A percentile compares a stretch with the other conserved stretches of the same genome.
phyloP scores from a whole-genome alignment of 768 basidiomycete genomes.

The Russula vinacea region DNA sequence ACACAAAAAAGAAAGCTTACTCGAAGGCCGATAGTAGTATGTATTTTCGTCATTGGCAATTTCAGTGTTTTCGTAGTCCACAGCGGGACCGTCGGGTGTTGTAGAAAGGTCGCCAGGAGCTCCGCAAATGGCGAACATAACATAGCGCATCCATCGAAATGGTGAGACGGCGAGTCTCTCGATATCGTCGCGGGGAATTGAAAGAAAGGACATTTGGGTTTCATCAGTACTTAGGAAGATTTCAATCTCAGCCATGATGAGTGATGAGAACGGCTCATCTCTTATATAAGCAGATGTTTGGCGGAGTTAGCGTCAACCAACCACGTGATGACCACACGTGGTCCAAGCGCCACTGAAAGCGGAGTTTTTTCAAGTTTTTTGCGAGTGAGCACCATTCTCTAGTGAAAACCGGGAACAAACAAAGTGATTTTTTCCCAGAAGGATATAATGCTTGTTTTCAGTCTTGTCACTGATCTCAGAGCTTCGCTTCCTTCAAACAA shows the following conservation, averaged over 20 bases:
- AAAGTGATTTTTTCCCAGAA: too few relatives aligned
- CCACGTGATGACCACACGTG: too few relatives aligned
- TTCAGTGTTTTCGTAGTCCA: not conserved
- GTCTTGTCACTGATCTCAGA: slow-evolving; percentile 33
- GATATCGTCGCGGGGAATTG: not conserved
- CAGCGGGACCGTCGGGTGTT: not conserved
- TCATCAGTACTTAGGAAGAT: not conserved
- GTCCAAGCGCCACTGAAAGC: too few relatives aligned
- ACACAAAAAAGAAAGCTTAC: slow-evolving; percentile 2
- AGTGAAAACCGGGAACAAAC: too few relatives aligned
- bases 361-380: too few relatives aligned
- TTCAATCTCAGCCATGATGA: not conserved
- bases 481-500: slow-evolving; percentile 53
- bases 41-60: not conserved
- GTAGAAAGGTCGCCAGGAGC: not conserved
- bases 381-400: too few relatives aligned
- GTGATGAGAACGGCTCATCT: too few relatives aligned
- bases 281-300: too few relatives aligned
- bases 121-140: slow-evolving; percentile 11
- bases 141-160: slow-evolving; percentile 1
- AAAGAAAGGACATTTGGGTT: not conserved
- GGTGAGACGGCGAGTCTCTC: not conserved
- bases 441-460: slow-evolving; percentile 66
- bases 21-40: slow-evolving; percentile 7
- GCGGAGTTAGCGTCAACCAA: too few relatives aligned